phyloP scores from a whole-genome alignment of 495 filamentous ascomycete genomes.

The Penicillium daleae region DNA sequence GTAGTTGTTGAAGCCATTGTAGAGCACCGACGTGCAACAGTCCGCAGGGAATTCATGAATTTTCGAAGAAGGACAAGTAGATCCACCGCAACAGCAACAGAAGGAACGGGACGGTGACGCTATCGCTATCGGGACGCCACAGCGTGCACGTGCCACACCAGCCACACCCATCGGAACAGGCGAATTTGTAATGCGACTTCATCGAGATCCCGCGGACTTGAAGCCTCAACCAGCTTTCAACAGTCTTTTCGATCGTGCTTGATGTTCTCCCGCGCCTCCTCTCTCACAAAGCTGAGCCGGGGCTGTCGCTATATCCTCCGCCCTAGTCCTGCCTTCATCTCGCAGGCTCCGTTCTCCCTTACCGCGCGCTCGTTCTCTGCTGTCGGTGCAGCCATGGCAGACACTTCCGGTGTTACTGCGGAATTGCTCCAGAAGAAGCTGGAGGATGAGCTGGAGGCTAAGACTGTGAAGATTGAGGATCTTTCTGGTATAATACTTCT shows the following conservation, averaged over 20 bases:
- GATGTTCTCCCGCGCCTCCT: conserved; percentile 49
- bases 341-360: conserved; percentile 40
- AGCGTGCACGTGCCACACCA: conserved; percentile 12
- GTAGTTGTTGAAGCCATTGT: conserved; percentile 39
- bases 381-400: conserved; percentile 50
- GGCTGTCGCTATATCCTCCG: conserved; percentile 49
- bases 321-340: conserved; percentile 25
- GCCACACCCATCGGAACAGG: conserved; percentile 17
- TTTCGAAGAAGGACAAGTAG: conserved; percentile 11
- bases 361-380: conserved; percentile 46
- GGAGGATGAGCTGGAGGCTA: conserved; percentile 71
- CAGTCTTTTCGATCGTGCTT: conserved; percentile 25
- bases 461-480: conserved; percentile 89
- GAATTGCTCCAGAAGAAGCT: conserved; percentile 70
- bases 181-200: conserved; percentile 18
- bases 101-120: conserved; percentile 4
- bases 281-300: conserved; percentile 45
- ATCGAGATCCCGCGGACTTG: conserved; percentile 9
- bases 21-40: conserved; percentile 30
- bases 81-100: neutral
- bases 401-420: conserved; percentile 67
- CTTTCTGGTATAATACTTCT: conserved; percentile 70
- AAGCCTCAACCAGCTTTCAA: neutral
- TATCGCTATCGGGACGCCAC: conserved; percentile 9
- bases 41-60: conserved; percentile 32